phyloP scores from a whole-genome alignment of 495 filamentous ascomycete species.

The Penicillium maclennaniae region DNA sequence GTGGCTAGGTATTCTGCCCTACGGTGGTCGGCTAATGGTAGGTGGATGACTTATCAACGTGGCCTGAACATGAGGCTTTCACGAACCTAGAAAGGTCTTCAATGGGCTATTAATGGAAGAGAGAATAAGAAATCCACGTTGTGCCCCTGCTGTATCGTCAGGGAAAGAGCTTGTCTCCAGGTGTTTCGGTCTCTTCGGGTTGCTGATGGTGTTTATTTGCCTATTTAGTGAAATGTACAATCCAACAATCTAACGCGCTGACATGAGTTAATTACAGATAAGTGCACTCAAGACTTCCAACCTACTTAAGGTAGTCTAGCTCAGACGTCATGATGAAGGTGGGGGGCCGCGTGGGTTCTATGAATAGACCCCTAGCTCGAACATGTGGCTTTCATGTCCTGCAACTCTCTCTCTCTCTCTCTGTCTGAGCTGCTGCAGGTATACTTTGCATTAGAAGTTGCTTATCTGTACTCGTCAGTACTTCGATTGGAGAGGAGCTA shows the following conservation, averaged over 20 bases:
- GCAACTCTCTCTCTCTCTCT: not conserved
- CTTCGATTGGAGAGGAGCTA: not conserved
- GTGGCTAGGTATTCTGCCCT: not conserved
- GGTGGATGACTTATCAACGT: not conserved
- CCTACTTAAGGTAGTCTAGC: slow-evolving; percentile 2
- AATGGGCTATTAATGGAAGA: slow-evolving; percentile 6
- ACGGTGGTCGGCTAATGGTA: not conserved
- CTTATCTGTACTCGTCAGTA: not conserved
- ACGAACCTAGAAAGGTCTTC: not conserved
- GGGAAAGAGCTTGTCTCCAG: not conserved
- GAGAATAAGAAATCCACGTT: slow-evolving; percentile 30
- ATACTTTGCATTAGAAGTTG: not conserved
- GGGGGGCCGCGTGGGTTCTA: not conserved
- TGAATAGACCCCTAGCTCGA: not conserved
- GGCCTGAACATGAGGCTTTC: not conserved
- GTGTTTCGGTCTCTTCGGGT: not conserved
- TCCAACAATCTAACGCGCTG: not conserved
- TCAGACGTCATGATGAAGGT: not conserved
- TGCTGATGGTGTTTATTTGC: no score
- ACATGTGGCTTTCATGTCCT: not conserved
- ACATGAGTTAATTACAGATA: not conserved
- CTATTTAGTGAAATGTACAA: no score
- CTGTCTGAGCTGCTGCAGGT: not conserved
- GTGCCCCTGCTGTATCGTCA: slow-evolving; percentile 13
- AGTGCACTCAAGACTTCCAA: not conserved